Evolutionary conservation across 768 basidiomycete genomes (phyloP).

Genomic region (Hygrophoropsis aurantiaca): DNA sequence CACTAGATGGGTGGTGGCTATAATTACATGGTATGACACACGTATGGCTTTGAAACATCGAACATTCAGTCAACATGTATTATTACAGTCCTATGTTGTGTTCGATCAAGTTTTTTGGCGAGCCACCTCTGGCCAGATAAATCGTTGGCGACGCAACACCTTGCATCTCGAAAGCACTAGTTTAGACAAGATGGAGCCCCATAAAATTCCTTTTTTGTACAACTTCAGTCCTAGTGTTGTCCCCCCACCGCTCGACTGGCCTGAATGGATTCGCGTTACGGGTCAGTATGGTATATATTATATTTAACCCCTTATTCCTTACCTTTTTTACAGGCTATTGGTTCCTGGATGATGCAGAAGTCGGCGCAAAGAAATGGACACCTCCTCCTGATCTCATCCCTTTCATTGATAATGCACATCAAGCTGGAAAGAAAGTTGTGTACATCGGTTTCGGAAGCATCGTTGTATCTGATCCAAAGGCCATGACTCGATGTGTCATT

Average conservation of each 20-base stretch:
- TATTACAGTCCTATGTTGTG: constrained; percentile 81
- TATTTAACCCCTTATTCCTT: neutral
- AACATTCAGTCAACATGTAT: constrained; percentile 1
- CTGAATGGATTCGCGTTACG: constrained; percentile 96
- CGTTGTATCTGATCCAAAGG: constrained; percentile 91
- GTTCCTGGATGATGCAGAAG: constrained; percentile 93
- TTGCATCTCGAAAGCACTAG: constrained; percentile 78
- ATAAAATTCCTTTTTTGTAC: constrained; percentile 97
- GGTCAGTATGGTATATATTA: constrained; percentile 42
- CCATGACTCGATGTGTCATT: constrained; percentile 88
- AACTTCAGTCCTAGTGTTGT: constrained; percentile 93
- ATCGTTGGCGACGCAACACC: constrained; percentile 83
- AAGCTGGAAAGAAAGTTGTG: constrained; percentile 81
- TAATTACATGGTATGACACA: constrained; percentile 87
- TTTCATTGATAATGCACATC: constrained; percentile 81
- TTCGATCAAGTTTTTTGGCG: constrained; percentile 99
- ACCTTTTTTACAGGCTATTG: constrained; percentile 71
- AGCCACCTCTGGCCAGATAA: constrained; percentile 90
- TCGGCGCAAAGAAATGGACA: constrained; percentile 84
- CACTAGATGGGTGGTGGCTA: constrained; percentile 90
- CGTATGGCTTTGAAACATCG: constrained; percentile 5
- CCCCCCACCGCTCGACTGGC: constrained; percentile 96
- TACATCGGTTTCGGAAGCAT: constrained; percentile 99
- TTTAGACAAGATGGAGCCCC: constrained; percentile 94
- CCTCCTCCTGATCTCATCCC: constrained; percentile 77